Percentiles rank a stretch among this genome's conserved stretches.
phyloP scores from a whole-genome alignment of 2,329 filamentous ascomycete species.

The Penicillium sp. region DNA sequence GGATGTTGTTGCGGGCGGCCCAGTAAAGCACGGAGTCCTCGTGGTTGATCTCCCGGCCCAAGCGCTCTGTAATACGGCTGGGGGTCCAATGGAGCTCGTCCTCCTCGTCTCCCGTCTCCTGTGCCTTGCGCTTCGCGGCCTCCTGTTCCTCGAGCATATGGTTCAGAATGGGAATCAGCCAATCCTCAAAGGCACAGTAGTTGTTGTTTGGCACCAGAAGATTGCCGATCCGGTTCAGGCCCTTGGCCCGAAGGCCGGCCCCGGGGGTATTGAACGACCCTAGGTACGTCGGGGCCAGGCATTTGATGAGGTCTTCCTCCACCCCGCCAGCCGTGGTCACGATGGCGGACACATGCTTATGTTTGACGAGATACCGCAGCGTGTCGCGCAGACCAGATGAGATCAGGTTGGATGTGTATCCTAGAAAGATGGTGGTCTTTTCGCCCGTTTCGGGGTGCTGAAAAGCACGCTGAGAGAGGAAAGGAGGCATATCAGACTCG shows the following conservation, averaged over 20 bases:
- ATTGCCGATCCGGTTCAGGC: constrained; percentile 94
- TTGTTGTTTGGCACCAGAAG: constrained; percentile 94
- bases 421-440: constrained; percentile 89
- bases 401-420: constrained; percentile 96
- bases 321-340: constrained; percentile 94
- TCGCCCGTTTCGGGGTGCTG: constrained; percentile 73
- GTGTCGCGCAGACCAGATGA: constrained; percentile 92
- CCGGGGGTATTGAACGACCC: constrained; percentile 78
- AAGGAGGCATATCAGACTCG: constrained; percentile 9
- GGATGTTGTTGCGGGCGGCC: constrained; percentile 95
- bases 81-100: constrained; percentile 86
- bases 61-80: constrained; percentile 80
- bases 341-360: constrained; percentile 86
- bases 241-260: constrained; percentile 73
- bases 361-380: constrained; percentile 86
- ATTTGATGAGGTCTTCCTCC: constrained; percentile 98
- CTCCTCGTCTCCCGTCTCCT: constrained; percentile 47
- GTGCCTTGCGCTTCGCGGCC: constrained; percentile 60
- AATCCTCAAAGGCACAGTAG: constrained; percentile 97
- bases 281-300: constrained; percentile 88
- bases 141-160: constrained; percentile 93
- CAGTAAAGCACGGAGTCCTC: constrained; percentile 92
- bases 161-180: constrained; percentile 94
- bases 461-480: constrained; percentile 65
- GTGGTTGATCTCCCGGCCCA: constrained; percentile 92